Conservation (phyloP, 2,329 filamentous ascomycete genomes). For the Claviceps cyperi region DNA sequence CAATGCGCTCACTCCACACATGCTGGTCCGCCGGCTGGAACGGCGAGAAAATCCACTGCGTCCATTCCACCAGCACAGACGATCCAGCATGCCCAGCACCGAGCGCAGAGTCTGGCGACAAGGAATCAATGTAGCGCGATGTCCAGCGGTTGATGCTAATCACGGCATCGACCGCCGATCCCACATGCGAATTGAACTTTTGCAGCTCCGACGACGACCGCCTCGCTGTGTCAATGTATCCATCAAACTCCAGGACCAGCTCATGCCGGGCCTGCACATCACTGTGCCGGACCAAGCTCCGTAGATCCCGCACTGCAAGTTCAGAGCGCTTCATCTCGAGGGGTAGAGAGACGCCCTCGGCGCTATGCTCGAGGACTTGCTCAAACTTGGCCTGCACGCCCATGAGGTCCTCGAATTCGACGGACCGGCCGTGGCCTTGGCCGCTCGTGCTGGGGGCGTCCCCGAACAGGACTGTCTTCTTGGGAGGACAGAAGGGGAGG, state of each 20-base stretch:
- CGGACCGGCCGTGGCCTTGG: not conserved
- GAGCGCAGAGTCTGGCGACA: conserved; percentile 26
- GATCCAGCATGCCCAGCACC: conserved; percentile 15
- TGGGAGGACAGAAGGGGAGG: conserved; percentile 46
- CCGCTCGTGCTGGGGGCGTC: conserved; percentile 8
- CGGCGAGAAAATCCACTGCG: conserved; percentile 38
- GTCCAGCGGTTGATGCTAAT: conserved; percentile 67
- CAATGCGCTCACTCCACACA: conserved; percentile 34
- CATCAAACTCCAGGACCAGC: conserved; percentile 60
- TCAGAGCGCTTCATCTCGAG: conserved; percentile 70
- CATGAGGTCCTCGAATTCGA: conserved; percentile 40
- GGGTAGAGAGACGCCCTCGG: conserved; percentile 51
- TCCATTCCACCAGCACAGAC: conserved; percentile 25
- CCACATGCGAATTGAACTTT: conserved; percentile 63
- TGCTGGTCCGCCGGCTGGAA: conserved; percentile 42
- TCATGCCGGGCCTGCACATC: conserved; percentile 53
- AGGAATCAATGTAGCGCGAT: conserved; percentile 48
- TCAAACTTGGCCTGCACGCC: conserved; percentile 62
- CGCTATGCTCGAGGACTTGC: conserved; percentile 54
- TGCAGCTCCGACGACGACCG: conserved; percentile 52
- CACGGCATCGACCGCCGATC: conserved; percentile 57
- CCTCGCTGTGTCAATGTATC: conserved; percentile 56
- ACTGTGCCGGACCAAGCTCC: conserved; percentile 36
- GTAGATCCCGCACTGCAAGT: conserved; percentile 36
- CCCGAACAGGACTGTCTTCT: conserved; percentile 9